phyloP scores from a whole-genome alignment of 331 rosid species.

The Erythrophleum ivorense region DNA sequence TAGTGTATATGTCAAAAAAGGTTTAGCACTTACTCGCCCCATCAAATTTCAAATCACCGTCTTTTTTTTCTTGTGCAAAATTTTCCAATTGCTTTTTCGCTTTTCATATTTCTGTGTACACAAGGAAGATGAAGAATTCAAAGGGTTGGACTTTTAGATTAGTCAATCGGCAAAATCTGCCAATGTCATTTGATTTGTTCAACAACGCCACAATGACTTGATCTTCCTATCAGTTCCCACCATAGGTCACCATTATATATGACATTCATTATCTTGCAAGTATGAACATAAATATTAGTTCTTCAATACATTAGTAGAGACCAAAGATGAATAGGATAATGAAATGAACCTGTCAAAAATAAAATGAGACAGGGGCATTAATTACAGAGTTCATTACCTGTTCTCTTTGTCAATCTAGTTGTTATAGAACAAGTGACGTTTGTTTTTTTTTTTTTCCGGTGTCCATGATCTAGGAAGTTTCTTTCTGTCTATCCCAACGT shows the following conservation, averaged over 20 bases:
- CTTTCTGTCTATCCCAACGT: no score
- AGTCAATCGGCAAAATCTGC: slow-evolving; percentile 17
- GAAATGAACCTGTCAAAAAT: neutral
- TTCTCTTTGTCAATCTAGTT: neutral
- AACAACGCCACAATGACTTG: slow-evolving; percentile 14
- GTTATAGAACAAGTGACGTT: no score
- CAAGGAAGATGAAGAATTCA: slow-evolving; percentile 39
- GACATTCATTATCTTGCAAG: neutral
- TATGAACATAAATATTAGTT: neutral
- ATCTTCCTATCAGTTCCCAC: neutral
- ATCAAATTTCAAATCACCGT: slow-evolving; percentile 41
- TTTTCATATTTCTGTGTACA: slow-evolving; percentile 1
- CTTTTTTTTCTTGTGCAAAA: slow-evolving; percentile 3
- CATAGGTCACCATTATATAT: neutral
- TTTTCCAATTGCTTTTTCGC: slow-evolving; percentile 18
- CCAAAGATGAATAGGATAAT: neutral
- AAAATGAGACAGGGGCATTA: no score
- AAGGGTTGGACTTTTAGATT: slow-evolving; percentile 42
- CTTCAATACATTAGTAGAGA: neutral
- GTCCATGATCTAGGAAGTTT: no score
- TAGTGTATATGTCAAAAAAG: slow-evolving; percentile 49
- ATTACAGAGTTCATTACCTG: neutral
- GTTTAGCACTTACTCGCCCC: slow-evolving; percentile 32
- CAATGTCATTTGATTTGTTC: slow-evolving; percentile 20
- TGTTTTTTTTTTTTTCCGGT: no score